Evolutionary conservation across 139 green algal species (phyloP), one percentile per base, ranked within the genome.

Genomic region (Axilococcus clingmanii): DNA sequence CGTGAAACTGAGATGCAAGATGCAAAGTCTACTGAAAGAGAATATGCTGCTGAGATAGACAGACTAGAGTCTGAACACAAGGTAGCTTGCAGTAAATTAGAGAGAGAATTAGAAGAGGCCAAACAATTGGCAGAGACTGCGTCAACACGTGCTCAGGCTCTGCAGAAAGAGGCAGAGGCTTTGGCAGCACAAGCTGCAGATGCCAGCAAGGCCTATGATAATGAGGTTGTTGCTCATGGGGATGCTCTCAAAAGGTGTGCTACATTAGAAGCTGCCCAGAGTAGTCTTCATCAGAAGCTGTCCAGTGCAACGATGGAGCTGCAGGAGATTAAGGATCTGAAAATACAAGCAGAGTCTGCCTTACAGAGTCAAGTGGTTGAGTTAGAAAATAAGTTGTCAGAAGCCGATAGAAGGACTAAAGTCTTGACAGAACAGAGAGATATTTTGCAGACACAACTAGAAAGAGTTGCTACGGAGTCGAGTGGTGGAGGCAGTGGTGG

Each of bases 371-470:
- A 57, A 43, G 41, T 30, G 20, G 24, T 20, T 37, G 47, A 68
- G 28, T 23, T 67, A 41, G 34, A 59, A 40, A 43, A 57, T 29
- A 48, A 45, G 20, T 37, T 56, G 5, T 15, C 16, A 8, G 59
- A 65, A n/a, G 32, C 46, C 4, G 54, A 42, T 27, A 37, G 56
- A 9, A 34, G 34, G 34, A 31, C 28, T 15, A 48, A 47, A 23
- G 23, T 57, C 22, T 37, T 79, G 30, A 32, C n/a, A 3, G 49
- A 63, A 43, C 65, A 81, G 33, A 66, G 69, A 16, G 50, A 62
- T 24, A 48, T 57, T 22, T 45, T 81, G 59, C 64, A 74, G 34
- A n/a, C 57, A 45, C 61, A 75, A 59, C 55, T 80, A 22, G 69
- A 75, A 56, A 35, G 41, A 20, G 30, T 61, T 14, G 61, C 56